Conservation (phyloP, 768 basidiomycete species). For the Tylopilus rubrobrunneus region DNA sequence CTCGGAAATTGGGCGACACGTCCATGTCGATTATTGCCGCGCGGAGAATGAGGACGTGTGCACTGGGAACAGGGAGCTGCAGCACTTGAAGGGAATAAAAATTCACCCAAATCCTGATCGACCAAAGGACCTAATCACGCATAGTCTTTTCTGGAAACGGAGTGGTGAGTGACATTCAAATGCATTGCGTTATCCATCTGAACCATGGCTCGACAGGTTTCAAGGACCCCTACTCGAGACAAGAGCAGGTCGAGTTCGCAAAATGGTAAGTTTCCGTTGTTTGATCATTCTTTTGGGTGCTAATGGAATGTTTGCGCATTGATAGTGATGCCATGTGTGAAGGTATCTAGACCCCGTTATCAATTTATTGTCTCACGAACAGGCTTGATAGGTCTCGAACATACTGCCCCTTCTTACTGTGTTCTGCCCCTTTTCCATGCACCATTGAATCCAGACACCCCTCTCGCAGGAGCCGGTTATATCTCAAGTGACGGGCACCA, state of each 20-base stretch:
- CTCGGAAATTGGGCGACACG: slow-evolving; percentile 52
- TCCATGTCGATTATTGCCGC: slow-evolving; percentile 56
- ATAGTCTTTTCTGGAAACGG: slow-evolving; percentile 40
- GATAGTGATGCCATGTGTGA: slow-evolving; percentile 48
- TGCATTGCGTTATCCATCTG: background rate
- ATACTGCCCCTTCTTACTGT: slow-evolving; percentile 53
- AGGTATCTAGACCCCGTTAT: slow-evolving; percentile 36
- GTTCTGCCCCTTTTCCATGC: slow-evolving; percentile 51
- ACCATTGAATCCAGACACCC: slow-evolving; percentile 23
- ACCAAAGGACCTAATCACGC: slow-evolving; percentile 42
- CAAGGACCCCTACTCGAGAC: slow-evolving; percentile 61
- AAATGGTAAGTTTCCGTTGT: slow-evolving; percentile 41
- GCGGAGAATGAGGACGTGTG: slow-evolving; percentile 36
- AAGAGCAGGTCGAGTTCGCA: slow-evolving; percentile 49
- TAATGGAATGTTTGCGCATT: background rate
- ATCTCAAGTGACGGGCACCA: slow-evolving; percentile 55
- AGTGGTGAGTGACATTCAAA: slow-evolving; percentile 35
- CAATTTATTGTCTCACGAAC: background rate
- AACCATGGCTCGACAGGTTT: slow-evolving; percentile 37
- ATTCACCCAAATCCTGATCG: slow-evolving; percentile 45
- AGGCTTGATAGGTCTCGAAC: slow-evolving; percentile 46
- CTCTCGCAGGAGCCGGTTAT: slow-evolving; percentile 38
- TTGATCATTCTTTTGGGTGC: background rate
- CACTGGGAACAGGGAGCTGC: slow-evolving; percentile 35
- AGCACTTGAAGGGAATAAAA: slow-evolving; percentile 39